Evolutionary conservation across 2,329 filamentous ascomycete species (phyloP).

Genomic region (Bipolaris oryzae): DNA sequence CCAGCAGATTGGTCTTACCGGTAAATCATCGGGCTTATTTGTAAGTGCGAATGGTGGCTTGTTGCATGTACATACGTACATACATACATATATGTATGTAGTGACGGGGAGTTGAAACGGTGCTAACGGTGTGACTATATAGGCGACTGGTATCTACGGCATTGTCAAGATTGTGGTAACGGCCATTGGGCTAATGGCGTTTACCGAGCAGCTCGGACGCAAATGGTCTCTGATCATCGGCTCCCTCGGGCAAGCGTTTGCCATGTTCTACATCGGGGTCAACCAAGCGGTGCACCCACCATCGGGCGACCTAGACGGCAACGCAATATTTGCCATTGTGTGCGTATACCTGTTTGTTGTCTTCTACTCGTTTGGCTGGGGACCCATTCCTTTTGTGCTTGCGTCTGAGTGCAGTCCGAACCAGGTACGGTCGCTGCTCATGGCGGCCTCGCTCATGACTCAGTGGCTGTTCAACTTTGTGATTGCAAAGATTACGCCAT

Average conservation of each 20-base stretch:
- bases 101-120: neutral
- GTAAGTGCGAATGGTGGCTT: conserved; percentile 33
- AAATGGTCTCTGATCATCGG: conserved; percentile 55
- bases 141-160: conserved; percentile 48
- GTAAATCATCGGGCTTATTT: conserved; percentile 50
- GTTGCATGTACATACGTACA: too few relatives aligned
- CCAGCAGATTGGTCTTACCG: conserved; percentile 49
- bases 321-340: conserved; percentile 55
- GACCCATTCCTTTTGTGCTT: conserved; percentile 54
- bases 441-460: conserved; percentile 54
- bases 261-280: conserved; percentile 48
- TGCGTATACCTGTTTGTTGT: conserved; percentile 59
- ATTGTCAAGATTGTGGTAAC: conserved; percentile 55
- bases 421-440: conserved; percentile 51
- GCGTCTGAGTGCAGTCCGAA: conserved; percentile 51
- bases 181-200: conserved; percentile 52
- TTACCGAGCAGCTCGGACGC: conserved; percentile 54
- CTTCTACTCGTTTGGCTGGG: conserved; percentile 56
- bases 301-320: conserved; percentile 43
- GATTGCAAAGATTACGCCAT: conserved; percentile 48
- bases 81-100: too few relatives aligned
- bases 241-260: conserved; percentile 51
- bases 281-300: conserved; percentile 46
- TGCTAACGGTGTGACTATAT: conserved; percentile 2
- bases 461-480: conserved; percentile 51